Evolutionary conservation across 768 basidiomycete species (phyloP).

Genomic region (Pleurotus salmoneostramineus): DNA sequence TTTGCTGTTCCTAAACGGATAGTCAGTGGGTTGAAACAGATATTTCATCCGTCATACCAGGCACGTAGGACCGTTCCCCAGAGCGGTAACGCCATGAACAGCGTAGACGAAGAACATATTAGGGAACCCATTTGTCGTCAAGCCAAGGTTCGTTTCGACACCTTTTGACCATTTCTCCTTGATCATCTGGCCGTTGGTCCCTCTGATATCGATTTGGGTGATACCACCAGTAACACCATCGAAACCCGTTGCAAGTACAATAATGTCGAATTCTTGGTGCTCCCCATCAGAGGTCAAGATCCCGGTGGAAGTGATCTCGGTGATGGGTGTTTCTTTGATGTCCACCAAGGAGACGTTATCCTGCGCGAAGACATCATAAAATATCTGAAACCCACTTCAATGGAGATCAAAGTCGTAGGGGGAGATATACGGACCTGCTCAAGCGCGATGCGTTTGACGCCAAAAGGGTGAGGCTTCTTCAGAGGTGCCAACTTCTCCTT

Average conservation of each 20-base stretch:
- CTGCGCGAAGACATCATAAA: conserved; percentile 11
- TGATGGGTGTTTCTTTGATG: conserved; percentile 13
- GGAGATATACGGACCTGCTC: conserved; percentile 9
- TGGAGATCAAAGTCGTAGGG: too few relatives aligned
- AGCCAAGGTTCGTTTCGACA: conserved; percentile 12
- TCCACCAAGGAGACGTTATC: conserved; percentile 12
- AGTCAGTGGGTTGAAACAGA: background rate
- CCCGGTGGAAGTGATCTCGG: conserved; percentile 10
- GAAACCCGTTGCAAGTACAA: conserved; percentile 15
- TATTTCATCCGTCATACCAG: background rate
- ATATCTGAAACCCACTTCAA: background rate
- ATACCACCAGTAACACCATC: conserved; percentile 12
- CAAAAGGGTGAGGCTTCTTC: conserved; percentile 19
- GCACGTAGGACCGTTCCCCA: conserved; percentile 11
- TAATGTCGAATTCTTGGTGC: conserved; percentile 12
- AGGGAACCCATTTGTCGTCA: conserved; percentile 10
- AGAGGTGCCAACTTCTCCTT: conserved; percentile 20
- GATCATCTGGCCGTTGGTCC: conserved; percentile 9
- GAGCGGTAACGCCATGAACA: conserved; percentile 11
- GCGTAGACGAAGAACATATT: conserved; percentile 15
- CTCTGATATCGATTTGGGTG: conserved; percentile 13
- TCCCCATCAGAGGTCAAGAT: conserved; percentile 9
- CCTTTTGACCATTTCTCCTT: conserved; percentile 13
- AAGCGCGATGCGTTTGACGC: conserved; percentile 17
- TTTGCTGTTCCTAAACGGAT: conserved; percentile 11